Evolutionary conservation across 495 filamentous ascomycete genomes (phyloP).

Genomic region (Daldinia vernicosa): DNA sequence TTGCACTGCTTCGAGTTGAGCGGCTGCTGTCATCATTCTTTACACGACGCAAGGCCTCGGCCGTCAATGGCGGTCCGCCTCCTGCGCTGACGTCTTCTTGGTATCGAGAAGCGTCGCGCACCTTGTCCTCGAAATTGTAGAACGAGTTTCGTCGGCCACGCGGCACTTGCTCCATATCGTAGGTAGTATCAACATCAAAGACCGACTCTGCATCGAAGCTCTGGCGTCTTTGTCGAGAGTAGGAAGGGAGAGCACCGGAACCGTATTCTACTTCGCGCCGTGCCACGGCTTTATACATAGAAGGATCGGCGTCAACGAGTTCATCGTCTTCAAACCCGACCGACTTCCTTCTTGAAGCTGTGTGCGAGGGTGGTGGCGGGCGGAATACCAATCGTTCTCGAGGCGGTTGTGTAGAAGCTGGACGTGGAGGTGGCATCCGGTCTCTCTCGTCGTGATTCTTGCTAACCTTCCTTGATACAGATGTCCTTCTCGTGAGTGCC

Average conservation of each 20-base stretch:
- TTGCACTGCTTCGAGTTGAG: conserved; percentile 61
- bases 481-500: conserved; percentile 49
- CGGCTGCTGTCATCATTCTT: conserved; percentile 59
- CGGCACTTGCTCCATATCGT: conserved; percentile 37
- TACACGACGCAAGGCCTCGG: conserved; percentile 58
- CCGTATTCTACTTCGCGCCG: conserved; percentile 45
- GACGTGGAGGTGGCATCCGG: conserved; percentile 52
- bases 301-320: conserved; percentile 32
- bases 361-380: conserved; percentile 45
- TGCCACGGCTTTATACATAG: conserved; percentile 49
- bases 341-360: conserved; percentile 44
- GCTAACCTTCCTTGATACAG: conserved; percentile 48
- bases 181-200: conserved; percentile 30
- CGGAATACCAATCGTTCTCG: conserved; percentile 47
- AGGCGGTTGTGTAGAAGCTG: conserved; percentile 50
- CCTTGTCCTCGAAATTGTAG: conserved; percentile 59
- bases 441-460: conserved; percentile 51
- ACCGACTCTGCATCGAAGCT: conserved; percentile 43
- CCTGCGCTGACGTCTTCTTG: conserved; percentile 61
- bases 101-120: conserved; percentile 57
- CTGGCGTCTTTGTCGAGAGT: conserved; percentile 31
- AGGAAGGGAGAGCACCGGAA: conserved; percentile 38
- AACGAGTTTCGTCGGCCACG: conserved; percentile 44
- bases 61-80: conserved; percentile 56
- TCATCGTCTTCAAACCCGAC: conserved; percentile 51